These are phyloP conservation scores for Amanita rubescens DNA, from an alignment of 768 basidiomycete species.

Conservation along the genomic window DNA sequence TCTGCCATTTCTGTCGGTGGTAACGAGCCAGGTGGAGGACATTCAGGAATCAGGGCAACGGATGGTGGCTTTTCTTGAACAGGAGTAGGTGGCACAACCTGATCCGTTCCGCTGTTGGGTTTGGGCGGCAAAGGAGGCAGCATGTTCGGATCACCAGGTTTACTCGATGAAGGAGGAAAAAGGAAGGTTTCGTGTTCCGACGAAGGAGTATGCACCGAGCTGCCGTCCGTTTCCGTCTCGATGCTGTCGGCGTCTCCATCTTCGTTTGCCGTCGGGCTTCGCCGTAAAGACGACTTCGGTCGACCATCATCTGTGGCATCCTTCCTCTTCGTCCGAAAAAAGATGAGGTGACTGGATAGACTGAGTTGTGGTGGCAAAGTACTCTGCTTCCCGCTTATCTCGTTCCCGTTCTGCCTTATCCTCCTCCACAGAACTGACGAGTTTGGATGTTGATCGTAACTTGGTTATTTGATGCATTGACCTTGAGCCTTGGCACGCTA, in stretches of 20 bases:
- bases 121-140: neutral
- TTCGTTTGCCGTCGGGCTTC: neutral
- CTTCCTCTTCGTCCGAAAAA: constrained; percentile 35
- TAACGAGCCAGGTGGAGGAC: constrained; percentile 22
- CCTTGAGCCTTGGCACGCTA: constrained; percentile 4
- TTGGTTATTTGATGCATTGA: neutral
- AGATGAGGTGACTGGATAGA: constrained; percentile 24
- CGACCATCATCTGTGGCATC: constrained; percentile 13
- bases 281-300: neutral
- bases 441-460: neutral
- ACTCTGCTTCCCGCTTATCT: constrained; percentile 16
- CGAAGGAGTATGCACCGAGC: constrained; percentile 41
- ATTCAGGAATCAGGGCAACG: constrained; percentile 8
- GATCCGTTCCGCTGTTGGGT: neutral
- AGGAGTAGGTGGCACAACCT: neutral
- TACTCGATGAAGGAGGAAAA: constrained; percentile 9
- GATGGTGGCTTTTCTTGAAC: constrained; percentile 1
- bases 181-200: constrained; percentile 14
- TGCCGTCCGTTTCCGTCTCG: constrained; percentile 39
- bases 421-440: constrained; percentile 1
- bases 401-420: constrained; percentile 1
- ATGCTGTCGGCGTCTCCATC: constrained; percentile 9
- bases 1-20: constrained; percentile 24
- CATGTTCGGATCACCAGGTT: constrained; percentile 6
- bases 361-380: constrained; percentile 24